phyloP scores from a whole-genome alignment of 2,329 filamentous ascomycete genomes.

The Zymoseptoria pseudotritici region DNA sequence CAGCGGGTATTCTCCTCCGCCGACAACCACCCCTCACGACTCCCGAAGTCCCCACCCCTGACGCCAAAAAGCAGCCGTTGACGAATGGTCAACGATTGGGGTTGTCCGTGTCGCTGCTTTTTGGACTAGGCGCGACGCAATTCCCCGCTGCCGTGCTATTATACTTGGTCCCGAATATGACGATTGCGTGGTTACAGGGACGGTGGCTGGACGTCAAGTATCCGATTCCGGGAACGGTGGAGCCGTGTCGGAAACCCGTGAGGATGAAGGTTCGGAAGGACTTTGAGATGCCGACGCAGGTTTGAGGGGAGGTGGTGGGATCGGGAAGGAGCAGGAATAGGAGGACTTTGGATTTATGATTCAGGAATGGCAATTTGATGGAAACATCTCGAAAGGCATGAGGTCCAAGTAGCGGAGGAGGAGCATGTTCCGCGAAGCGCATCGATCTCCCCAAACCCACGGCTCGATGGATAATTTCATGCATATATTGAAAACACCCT shows the following conservation, averaged over 20 bases:
- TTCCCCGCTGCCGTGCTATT: slow-evolving; percentile 36
- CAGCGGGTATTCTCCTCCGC: slow-evolving; percentile 21
- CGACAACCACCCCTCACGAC: neutral
- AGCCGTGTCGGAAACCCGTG: slow-evolving; percentile 22
- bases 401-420: no score
- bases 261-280: slow-evolving; percentile 18
- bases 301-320: neutral
- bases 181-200: slow-evolving; percentile 12
- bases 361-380: no score
- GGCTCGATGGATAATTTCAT: no score
- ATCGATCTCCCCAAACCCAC: no score
- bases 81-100: neutral
- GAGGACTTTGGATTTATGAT: neutral
- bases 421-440: no score
- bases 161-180: slow-evolving; percentile 28
- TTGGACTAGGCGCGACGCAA: slow-evolving; percentile 29
- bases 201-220: slow-evolving; percentile 22
- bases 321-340: neutral
- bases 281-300: neutral
- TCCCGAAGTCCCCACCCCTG: neutral
- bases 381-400: no score
- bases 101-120: slow-evolving; percentile 3
- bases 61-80: slow-evolving; percentile 2
- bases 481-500: no score
- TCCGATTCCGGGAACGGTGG: slow-evolving; percentile 18